phyloP scores from a whole-genome alignment of 2,329 filamentous ascomycete species.

The Blumeriella jaapii region DNA sequence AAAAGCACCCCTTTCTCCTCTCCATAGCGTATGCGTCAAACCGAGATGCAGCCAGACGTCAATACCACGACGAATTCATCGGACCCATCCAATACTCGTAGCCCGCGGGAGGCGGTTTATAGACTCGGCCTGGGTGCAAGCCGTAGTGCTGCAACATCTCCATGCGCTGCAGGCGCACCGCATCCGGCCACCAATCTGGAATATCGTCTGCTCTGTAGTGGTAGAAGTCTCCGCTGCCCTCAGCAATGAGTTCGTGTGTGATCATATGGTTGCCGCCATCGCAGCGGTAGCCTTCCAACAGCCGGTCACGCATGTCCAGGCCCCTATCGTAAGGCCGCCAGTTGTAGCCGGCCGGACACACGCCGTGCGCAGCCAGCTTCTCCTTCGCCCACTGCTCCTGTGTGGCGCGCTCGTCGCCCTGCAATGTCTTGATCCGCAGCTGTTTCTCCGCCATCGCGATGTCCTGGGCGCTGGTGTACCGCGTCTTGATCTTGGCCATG shows the following conservation, averaged over 20 bases:
- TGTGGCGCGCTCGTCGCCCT: background rate
- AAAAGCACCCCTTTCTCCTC: too few relatives aligned
- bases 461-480: background rate
- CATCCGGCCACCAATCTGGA: too few relatives aligned
- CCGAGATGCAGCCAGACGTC: too few relatives aligned
- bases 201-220: too few relatives aligned
- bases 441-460: constrained; percentile 3
- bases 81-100: too few relatives aligned
- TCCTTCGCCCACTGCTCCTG: constrained; percentile 1
- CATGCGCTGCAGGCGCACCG: too few relatives aligned
- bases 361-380: background rate
- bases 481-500: background rate
- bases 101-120: too few relatives aligned
- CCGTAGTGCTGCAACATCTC: too few relatives aligned
- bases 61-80: too few relatives aligned
- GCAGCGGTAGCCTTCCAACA: constrained; percentile 1
- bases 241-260: background rate
- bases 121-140: too few relatives aligned
- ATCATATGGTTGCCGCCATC: background rate
- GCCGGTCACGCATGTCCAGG: background rate
- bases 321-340: constrained; percentile 1
- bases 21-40: too few relatives aligned
- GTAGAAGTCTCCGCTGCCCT: background rate
- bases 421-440: background rate
- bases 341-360: background rate